Percentiles rank a stretch among this genome's conserved stretches.
These are phyloP conservation scores for Trametes maxima DNA, from an alignment of 768 basidiomycete species.

Conservation along the genomic window DNA sequence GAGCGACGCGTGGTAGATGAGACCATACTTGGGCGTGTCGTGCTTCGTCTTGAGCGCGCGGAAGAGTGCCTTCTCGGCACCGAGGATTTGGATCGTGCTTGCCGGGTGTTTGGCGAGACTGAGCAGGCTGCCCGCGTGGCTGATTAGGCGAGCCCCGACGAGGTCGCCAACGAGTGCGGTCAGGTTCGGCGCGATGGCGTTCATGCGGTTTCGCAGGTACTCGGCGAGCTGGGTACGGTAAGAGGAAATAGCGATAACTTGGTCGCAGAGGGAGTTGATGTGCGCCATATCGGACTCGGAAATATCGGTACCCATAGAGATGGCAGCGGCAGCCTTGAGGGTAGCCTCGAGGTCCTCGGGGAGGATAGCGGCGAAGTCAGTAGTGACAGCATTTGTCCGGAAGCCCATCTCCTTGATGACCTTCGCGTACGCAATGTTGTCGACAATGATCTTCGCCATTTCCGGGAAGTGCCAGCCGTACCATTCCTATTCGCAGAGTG, in stretches of 20 bases:
- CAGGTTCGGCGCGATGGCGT: slow-evolving; percentile 95
- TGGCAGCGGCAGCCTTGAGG: slow-evolving; percentile 93
- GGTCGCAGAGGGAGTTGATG: slow-evolving; percentile 96
- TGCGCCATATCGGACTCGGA: slow-evolving; percentile 96
- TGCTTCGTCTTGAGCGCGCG: slow-evolving; percentile 81
- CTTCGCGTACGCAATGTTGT: slow-evolving; percentile 97
- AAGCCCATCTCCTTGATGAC: slow-evolving; percentile 93
- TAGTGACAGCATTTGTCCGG: slow-evolving; percentile 89
- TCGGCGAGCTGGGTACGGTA: slow-evolving; percentile 96
- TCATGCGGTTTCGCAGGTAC: slow-evolving; percentile 97
- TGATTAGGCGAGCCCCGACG: slow-evolving; percentile 74
- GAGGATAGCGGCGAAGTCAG: slow-evolving; percentile 85
- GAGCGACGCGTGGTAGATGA: slow-evolving; percentile 98
- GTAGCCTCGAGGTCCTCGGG: slow-evolving; percentile 97
- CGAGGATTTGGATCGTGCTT: slow-evolving; percentile 77
- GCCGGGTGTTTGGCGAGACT: slow-evolving; percentile 76
- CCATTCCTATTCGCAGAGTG: slow-evolving; percentile 80
- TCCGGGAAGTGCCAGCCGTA: slow-evolving; percentile 99
- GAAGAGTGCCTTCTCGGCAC: slow-evolving; percentile 79
- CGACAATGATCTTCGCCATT: slow-evolving; percentile 96
- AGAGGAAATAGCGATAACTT: slow-evolving; percentile 93
- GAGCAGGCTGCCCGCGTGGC: slow-evolving; percentile 72
- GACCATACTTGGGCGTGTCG: slow-evolving; percentile 97
- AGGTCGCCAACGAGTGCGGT: slow-evolving; percentile 82
- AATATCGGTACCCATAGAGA: slow-evolving; percentile 99